phyloP scores from a whole-genome alignment of 306 rosid genomes.

The Trichosanthes truncata region DNA sequence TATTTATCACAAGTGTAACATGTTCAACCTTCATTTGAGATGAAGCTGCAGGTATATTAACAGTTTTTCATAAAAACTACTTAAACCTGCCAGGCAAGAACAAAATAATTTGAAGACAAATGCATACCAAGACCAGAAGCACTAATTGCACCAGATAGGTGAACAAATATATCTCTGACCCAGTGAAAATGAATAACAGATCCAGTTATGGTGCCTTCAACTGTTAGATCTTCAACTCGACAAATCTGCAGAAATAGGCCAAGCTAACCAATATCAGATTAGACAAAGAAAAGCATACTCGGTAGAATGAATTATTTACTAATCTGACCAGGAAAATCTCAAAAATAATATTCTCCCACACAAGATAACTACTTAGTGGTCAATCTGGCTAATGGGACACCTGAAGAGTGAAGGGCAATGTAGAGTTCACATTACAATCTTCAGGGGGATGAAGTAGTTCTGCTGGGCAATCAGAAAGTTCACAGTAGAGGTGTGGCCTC shows the following conservation, averaged over 20 bases:
- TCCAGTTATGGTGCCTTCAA: constrained; percentile 74
- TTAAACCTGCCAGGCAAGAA: not conserved
- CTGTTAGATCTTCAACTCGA: constrained; percentile 71
- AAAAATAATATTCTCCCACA: constrained; percentile 4
- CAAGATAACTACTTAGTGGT: constrained; percentile 26
- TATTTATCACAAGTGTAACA: not conserved
- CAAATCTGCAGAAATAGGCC: constrained; percentile 60
- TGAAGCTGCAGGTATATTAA: not conserved
- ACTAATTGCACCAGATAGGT: constrained; percentile 50
- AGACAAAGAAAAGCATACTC: constrained; percentile 11
- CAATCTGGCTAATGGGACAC: constrained; percentile 39
- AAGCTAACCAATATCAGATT: constrained; percentile 19
- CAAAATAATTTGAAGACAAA: constrained; percentile 7
- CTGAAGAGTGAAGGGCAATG: constrained; percentile 94
- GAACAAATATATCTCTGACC: constrained; percentile 56
- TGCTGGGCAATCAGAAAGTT: constrained; percentile 59
- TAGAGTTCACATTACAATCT: constrained; percentile 92
- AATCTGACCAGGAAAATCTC: constrained; percentile 17
- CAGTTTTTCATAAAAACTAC: not conserved
- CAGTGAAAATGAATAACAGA: constrained; percentile 90
- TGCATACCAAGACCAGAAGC: constrained; percentile 80
- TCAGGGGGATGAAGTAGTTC: constrained; percentile 95
- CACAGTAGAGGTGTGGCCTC: constrained; percentile 60
- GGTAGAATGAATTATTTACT: constrained; percentile 4
- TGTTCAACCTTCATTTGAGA: not conserved